Conservation (phyloP, 1,284 basidiomycete species). For the Volvariella volvacea region DNA sequence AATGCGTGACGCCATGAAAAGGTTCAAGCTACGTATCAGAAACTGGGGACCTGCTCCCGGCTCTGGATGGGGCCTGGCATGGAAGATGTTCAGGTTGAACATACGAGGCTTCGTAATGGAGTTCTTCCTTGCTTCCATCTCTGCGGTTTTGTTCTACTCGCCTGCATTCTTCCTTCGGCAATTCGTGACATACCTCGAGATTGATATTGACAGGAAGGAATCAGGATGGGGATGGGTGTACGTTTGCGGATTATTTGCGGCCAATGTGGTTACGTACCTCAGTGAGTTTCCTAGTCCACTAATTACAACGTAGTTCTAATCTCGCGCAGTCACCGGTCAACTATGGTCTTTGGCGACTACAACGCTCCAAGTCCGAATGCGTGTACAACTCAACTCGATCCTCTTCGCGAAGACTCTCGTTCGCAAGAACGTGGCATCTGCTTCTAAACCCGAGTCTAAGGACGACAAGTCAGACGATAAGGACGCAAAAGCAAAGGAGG, state of each 20-base stretch:
- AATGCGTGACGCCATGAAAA: constrained; percentile 38
- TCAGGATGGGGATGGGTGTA: constrained; percentile 71
- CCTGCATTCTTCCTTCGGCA: constrained; percentile 73
- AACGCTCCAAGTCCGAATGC: constrained; percentile 64
- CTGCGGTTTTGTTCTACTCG: constrained; percentile 69
- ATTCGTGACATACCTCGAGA: constrained; percentile 72
- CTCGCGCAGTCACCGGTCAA: constrained; percentile 36
- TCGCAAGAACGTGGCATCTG: constrained; percentile 79
- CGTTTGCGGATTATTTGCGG: constrained; percentile 60
- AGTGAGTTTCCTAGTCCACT: constrained; percentile 31
- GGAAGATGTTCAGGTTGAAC: constrained; percentile 54
- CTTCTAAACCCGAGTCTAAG: constrained; percentile 26
- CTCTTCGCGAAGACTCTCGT: constrained; percentile 87
- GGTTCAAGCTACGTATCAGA: constrained; percentile 36
- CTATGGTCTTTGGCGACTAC: constrained; percentile 73
- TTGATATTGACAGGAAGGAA: constrained; percentile 43
- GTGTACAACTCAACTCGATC: constrained; percentile 79
- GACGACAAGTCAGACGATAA: constrained; percentile 12
- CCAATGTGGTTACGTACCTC: constrained; percentile 54
- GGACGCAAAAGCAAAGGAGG: constrained; percentile 28
- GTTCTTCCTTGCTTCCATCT: constrained; percentile 49
- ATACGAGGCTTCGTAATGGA: constrained; percentile 32
- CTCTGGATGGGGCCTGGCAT: constrained; percentile 58
- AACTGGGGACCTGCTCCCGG: constrained; percentile 44
- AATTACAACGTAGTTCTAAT: constrained; percentile 6